A percentile compares a stretch with the other conserved stretches of the same genome.
Evolutionary conservation across 2,329 filamentous ascomycete species (phyloP).

Genomic region (Aspergillus sergii): DNA sequence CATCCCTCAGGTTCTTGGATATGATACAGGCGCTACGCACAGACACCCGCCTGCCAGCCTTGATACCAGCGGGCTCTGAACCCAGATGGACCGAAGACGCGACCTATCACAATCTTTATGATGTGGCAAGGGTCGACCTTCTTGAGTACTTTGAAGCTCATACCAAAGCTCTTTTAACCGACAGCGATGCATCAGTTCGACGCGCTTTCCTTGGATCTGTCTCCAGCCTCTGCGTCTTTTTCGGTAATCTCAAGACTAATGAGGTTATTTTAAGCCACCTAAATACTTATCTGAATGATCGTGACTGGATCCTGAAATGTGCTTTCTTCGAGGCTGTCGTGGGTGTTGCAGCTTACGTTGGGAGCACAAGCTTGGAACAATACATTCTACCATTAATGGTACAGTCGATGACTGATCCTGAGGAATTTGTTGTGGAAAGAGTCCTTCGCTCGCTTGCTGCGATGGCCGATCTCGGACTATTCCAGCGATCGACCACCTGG

Average conservation of each 20-base stretch:
- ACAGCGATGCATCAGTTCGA: constrained; percentile 80
- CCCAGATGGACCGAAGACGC: constrained; percentile 68
- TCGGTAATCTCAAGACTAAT: constrained; percentile 86
- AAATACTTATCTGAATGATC: constrained; percentile 95
- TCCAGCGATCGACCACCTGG: constrained; percentile 83
- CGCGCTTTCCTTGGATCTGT: constrained; percentile 91
- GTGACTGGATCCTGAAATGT: constrained; percentile 94
- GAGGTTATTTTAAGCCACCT: constrained; percentile 95
- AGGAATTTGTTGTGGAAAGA: constrained; percentile 91
- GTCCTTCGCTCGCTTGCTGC: constrained; percentile 85
- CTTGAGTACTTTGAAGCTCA: constrained; percentile 83
- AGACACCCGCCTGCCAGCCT: constrained; percentile 75
- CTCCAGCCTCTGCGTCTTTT: constrained; percentile 90
- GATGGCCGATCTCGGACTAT: constrained; percentile 82
- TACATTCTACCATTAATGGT: constrained; percentile 96
- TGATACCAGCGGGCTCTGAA: constrained; percentile 75
- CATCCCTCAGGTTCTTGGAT: constrained; percentile 82
- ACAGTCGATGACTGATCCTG: constrained; percentile 86
- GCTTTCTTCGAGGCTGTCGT: constrained; percentile 96
- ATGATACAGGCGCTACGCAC: constrained; percentile 86
- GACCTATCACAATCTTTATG: constrained; percentile 80
- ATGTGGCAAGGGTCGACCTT: constrained; percentile 81
- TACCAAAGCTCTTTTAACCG: constrained; percentile 86
- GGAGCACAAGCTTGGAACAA: constrained; percentile 85
- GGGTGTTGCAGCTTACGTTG: constrained; percentile 87